Evolutionary conservation across 768 basidiomycete species (phyloP).

Genomic region (Pluteus cervinus): DNA sequence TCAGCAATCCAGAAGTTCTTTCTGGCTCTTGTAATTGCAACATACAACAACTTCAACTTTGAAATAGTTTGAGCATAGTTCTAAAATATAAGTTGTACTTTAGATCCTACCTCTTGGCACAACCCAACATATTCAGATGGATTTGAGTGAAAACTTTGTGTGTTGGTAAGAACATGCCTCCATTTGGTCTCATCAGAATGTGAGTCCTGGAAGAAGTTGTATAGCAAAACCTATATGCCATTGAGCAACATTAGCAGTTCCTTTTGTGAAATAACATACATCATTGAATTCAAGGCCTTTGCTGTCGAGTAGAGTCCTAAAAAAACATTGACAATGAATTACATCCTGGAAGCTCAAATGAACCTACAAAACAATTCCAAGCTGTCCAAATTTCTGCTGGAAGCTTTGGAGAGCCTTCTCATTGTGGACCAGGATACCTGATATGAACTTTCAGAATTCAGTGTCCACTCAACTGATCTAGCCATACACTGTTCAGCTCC

Average conservation of each 20-base stretch:
- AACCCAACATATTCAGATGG: constrained; percentile 48
- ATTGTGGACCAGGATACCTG: constrained; percentile 69
- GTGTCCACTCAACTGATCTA: neutral
- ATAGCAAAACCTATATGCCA: constrained; percentile 55
- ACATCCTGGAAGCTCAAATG: neutral
- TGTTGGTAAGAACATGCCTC: constrained; percentile 40
- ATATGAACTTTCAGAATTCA: neutral
- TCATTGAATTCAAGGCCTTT: constrained; percentile 68
- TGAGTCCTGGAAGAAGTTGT: constrained; percentile 73
- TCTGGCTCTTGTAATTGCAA: constrained; percentile 64
- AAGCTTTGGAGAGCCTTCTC: constrained; percentile 43
- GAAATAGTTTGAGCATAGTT: neutral
- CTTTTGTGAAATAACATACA: constrained; percentile 22
- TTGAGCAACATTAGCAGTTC: neutral
- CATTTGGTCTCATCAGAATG: constrained; percentile 43
- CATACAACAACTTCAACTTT: constrained; percentile 64
- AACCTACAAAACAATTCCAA: constrained; percentile 54
- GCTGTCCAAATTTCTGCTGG: constrained; percentile 45
- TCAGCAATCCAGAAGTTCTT: constrained; percentile 71
- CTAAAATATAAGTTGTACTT: neutral
- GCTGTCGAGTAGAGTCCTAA: constrained; percentile 53
- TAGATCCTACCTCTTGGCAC: constrained; percentile 46
- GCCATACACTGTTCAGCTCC: constrained; percentile 62
- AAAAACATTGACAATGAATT: neutral
- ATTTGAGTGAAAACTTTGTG: constrained; percentile 44